These are phyloP conservation scores for Sclerotinia spermophila DNA, from an alignment of 2,329 filamentous ascomycete species.

Conservation along the genomic window DNA sequence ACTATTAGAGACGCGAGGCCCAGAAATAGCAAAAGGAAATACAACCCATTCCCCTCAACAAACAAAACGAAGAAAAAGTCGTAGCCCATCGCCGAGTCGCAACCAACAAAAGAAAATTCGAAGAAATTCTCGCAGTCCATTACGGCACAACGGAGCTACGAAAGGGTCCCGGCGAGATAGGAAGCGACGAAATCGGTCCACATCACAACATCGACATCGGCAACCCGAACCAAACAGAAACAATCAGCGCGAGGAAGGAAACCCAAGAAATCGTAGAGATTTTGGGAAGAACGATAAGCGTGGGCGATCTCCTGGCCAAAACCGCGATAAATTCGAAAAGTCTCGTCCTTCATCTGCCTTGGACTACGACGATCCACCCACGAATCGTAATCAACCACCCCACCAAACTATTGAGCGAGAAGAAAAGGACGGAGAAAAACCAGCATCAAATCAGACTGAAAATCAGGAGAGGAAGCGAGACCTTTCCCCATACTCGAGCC, in stretches of 20 bases:
- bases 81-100: slow-evolving; percentile 36
- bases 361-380: slow-evolving; percentile 22
- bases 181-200: slow-evolving; percentile 31
- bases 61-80: slow-evolving; percentile 37
- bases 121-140: slow-evolving; percentile 34
- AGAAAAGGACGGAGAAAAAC: slow-evolving; percentile 27
- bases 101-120: slow-evolving; percentile 37
- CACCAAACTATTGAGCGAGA: slow-evolving; percentile 16
- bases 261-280: slow-evolving; percentile 30
- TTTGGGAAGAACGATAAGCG: slow-evolving; percentile 30
- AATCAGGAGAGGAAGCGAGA: slow-evolving; percentile 29
- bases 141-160: slow-evolving; percentile 28
- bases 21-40: slow-evolving; percentile 35
- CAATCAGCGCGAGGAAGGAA: slow-evolving; percentile 26
- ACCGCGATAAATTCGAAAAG: slow-evolving; percentile 27
- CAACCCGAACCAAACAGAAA: slow-evolving; percentile 30
- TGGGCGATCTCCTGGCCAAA: slow-evolving; percentile 34
- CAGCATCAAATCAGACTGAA: slow-evolving; percentile 26
- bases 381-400: slow-evolving; percentile 26
- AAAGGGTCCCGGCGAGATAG: slow-evolving; percentile 29
- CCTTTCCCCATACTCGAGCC: slow-evolving; percentile 24
- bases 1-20: slow-evolving; percentile 36
- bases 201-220: slow-evolving; percentile 31
- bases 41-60: slow-evolving; percentile 35
- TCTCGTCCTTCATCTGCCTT: slow-evolving; percentile 20